Conservation (phyloP, 257 asterid species). For the Petunia axillaris region DNA sequence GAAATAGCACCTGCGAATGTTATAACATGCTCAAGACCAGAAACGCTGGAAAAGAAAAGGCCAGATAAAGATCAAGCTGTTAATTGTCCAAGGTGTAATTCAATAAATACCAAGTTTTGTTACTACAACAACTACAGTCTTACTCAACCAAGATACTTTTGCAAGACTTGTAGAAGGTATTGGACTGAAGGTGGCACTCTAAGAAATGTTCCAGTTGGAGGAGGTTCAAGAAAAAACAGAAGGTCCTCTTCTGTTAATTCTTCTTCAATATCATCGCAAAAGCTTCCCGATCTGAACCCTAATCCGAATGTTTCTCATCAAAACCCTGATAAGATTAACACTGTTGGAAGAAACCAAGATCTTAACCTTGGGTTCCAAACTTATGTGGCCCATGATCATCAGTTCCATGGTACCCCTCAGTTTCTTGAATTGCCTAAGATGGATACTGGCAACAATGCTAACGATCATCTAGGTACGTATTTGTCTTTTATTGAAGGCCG, state of each 20-base stretch:
- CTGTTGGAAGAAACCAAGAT: constrained; percentile 44
- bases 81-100: constrained; percentile 76
- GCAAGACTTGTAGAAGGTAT: constrained; percentile 83
- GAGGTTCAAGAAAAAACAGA: constrained; percentile 70
- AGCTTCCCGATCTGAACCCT: constrained; percentile 53
- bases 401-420: constrained; percentile 39
- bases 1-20: constrained; percentile 39
- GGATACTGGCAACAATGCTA: constrained; percentile 27
- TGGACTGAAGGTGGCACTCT: constrained; percentile 91
- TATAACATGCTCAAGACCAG: constrained; percentile 35
- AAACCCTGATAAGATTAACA: constrained; percentile 50
- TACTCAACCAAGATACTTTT: constrained; percentile 80
- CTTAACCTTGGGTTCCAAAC: constrained; percentile 57
- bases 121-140: constrained; percentile 85
- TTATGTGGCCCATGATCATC: constrained; percentile 2
- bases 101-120: constrained; percentile 77
- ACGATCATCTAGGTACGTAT: constrained; percentile 19
- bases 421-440: constrained; percentile 55
- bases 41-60: constrained; percentile 49
- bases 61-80: constrained; percentile 61
- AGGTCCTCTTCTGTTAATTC: constrained; percentile 35
- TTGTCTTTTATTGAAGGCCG: not conserved
- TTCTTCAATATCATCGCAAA: constrained; percentile 34
- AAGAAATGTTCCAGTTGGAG: constrained; percentile 80
- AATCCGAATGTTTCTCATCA: constrained; percentile 36